Evolutionary conservation across 306 rosid species (phyloP), one percentile per base, ranked within the genome.

Genomic region (Begonia peltatifolia): DNA sequence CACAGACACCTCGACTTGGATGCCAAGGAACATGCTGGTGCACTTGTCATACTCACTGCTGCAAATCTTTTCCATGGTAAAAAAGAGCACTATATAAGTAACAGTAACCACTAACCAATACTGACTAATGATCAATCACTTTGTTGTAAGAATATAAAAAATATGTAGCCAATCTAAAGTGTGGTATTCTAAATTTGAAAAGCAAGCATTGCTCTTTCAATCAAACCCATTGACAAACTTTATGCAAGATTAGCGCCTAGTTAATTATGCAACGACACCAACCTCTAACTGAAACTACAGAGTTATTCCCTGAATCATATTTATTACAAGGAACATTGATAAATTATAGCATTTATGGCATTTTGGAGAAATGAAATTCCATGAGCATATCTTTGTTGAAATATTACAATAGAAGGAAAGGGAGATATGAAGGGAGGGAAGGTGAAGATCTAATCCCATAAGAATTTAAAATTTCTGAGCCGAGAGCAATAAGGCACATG

Each of bases 1-100:
- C 74, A 72, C 79, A 10, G 97, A 85, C 67, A 85, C 63, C 71
- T 89, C 97, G 49, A 83, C 61, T 82, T 84, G 97, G 56, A 89
- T 46, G 63, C 97, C 97, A 57, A 89, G 78, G 63, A 80, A 72
- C 65, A 82, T 41, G 72, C 97, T 84, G 9, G 90, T 89, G 68
- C 74, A 74, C 13, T 75, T 63, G 65, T 78, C 84, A 63, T 89
- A 89, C 79, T 89, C 95, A 41, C 76, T 72, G 25, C 85, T 64
- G 83, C 97, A 89, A 65, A 89, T 80, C 97, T 89, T 56, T 61
- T 63, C 57, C 59, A 62, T 64, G 4, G 72, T 60, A 41, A 58
- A 60, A 63, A 61, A 30, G 38, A 6, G 38, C 61, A 65, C 46
- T 46, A 47, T 52, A 41, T 55, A 48, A 52, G 52, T 35, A 56